Evolutionary conservation across 2,329 filamentous ascomycete genomes (phyloP).

Genomic region (Aureobasidium musti): DNA sequence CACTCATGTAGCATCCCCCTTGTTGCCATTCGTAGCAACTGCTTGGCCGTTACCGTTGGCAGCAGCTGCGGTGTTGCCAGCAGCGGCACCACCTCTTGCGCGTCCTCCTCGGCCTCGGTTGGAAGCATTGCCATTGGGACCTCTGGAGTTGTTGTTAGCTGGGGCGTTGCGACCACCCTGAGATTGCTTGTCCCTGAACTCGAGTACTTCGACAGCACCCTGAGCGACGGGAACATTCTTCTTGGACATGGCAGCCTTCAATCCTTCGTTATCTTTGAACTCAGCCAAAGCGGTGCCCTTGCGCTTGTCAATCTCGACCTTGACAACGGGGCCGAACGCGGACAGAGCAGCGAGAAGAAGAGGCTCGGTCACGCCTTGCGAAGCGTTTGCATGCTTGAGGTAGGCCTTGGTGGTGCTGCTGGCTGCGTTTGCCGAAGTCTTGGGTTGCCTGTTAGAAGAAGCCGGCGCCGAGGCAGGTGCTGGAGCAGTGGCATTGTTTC

Average conservation of each 20-base stretch:
- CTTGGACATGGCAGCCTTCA: slow-evolving; percentile 77
- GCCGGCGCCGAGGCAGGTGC: slow-evolving; percentile 30
- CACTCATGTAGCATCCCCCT: slow-evolving; percentile 25
- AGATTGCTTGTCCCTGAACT: slow-evolving; percentile 63
- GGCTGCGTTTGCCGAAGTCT: slow-evolving; percentile 28
- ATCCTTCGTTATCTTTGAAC: slow-evolving; percentile 70
- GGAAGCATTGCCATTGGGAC: slow-evolving; percentile 15
- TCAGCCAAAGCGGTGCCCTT: slow-evolving; percentile 95
- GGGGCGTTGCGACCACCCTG: slow-evolving; percentile 30
- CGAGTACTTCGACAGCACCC: slow-evolving; percentile 82
- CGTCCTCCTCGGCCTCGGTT: slow-evolving; percentile 27
- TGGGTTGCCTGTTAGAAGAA: slow-evolving; percentile 21
- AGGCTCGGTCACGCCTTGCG: slow-evolving; percentile 85
- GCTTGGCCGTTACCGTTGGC: slow-evolving; percentile 14
- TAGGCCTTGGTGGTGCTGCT: slow-evolving; percentile 55
- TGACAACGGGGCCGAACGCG: slow-evolving; percentile 70
- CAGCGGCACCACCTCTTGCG: slow-evolving; percentile 29
- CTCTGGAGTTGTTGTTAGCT: slow-evolving; percentile 29
- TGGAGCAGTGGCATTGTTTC: slow-evolving; percentile 25
- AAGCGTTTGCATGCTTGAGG: slow-evolving; percentile 67
- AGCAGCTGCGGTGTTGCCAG: slow-evolving; percentile 29
- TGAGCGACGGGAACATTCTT: slow-evolving; percentile 82
- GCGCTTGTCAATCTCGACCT: slow-evolving; percentile 89
- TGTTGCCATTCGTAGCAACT: background rate
- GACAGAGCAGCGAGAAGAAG: slow-evolving; percentile 74